A percentile compares a stretch with the other conserved stretches of the same genome.
Conservation (phyloP, 805 yeast genomes). For the Candida boidinii region DNA sequence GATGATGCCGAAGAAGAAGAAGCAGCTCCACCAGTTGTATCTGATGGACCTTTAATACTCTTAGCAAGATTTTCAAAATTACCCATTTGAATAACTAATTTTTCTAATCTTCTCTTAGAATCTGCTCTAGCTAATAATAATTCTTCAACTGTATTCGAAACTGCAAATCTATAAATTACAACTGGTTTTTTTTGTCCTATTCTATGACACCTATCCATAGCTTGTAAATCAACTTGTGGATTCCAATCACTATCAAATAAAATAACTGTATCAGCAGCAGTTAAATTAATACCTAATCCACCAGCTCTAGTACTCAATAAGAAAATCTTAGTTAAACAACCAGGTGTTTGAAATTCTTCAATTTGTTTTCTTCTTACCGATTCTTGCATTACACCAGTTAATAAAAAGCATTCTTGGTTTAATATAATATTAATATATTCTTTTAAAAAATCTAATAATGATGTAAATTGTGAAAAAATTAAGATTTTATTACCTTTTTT, state of each 20-base stretch:
- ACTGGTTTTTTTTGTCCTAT: constrained; percentile 88
- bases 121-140: constrained; percentile 71
- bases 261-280: constrained; percentile 84
- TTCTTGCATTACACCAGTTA: constrained; percentile 72
- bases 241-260: constrained; percentile 94
- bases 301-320: constrained; percentile 89
- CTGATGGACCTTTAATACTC: constrained; percentile 1
- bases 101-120: constrained; percentile 71
- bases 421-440: constrained; percentile 55
- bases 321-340: constrained; percentile 40
- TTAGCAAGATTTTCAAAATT: constrained; percentile 33
- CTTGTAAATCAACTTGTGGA: constrained; percentile 94
- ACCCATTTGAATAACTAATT: constrained; percentile 64
- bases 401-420: constrained; percentile 40
- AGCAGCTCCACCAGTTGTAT: constrained; percentile 3
- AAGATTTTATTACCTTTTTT: constrained; percentile 52
- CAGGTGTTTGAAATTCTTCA: constrained; percentile 33
- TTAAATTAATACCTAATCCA: constrained; percentile 83
- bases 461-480: constrained; percentile 82
- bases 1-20: no score
- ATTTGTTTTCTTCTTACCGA: constrained; percentile 60
- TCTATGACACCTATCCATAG: constrained; percentile 92
- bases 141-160: constrained; percentile 78
- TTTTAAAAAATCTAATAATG: constrained; percentile 69
- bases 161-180: constrained; percentile 67